Conservation (phyloP, 495 filamentous ascomycete species). For the Trichocladium antarcticum region DNA sequence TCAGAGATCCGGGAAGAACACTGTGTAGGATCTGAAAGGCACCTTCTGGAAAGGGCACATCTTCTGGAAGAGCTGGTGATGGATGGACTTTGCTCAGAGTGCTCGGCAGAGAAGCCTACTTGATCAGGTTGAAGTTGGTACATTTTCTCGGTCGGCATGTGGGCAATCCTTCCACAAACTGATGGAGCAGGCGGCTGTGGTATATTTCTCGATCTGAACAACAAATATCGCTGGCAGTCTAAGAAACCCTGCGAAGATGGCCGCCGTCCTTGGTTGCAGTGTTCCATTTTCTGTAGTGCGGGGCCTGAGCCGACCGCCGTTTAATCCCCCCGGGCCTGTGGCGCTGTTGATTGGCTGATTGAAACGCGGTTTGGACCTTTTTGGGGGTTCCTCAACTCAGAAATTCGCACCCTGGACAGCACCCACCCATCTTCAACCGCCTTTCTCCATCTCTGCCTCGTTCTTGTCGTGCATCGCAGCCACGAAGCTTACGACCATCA, state of each 20-base stretch:
- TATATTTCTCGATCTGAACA: too few species aligned
- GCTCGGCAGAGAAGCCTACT: too few species aligned
- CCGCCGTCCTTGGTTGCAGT: not conserved
- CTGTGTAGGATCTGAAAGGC: too few species aligned
- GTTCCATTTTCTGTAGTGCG: not conserved
- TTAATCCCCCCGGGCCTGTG: constrained; percentile 15
- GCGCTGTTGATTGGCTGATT: constrained; percentile 22
- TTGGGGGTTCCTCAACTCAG: constrained; percentile 23
- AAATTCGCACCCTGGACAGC: constrained; percentile 24
- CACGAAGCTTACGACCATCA: constrained; percentile 19
- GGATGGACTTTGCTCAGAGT: too few species aligned
- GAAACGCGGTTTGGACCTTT: constrained; percentile 26
- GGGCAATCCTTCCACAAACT: too few species aligned
- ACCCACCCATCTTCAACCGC: constrained; percentile 25
- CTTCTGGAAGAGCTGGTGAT: too few species aligned
- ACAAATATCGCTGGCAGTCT: too few species aligned
- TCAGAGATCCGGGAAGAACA: too few species aligned
- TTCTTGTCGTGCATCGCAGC: constrained; percentile 14
- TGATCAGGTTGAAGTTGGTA: too few species aligned
- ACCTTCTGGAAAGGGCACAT: too few species aligned
- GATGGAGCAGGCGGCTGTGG: too few species aligned
- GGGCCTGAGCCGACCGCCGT: not conserved
- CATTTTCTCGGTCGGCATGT: too few species aligned
- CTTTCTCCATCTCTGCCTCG: constrained; percentile 5
- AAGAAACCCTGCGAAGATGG: not conserved